A percentile compares a stretch with the other conserved stretches of the same genome.
Evolutionary conservation across 345 rosid genomes (phyloP).

Genomic region (Sonneratia alba): DNA sequence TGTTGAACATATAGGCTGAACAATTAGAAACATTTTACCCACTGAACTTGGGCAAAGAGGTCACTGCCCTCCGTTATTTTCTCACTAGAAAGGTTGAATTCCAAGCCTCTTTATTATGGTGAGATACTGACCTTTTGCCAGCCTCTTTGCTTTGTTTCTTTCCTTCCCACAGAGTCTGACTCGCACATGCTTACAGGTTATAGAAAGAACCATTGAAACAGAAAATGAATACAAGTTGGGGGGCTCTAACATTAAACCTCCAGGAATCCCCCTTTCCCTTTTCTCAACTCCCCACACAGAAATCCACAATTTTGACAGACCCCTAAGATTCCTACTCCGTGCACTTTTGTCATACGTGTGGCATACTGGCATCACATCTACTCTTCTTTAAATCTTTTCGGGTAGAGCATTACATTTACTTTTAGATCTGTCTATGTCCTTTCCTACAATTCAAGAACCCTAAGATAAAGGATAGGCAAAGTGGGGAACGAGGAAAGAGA

Average conservation of each 20-base stretch:
- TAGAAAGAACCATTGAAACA: no score
- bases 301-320: slow-evolving; percentile 1
- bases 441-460: slow-evolving; percentile 8
- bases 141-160: neutral
- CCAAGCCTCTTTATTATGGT: neutral
- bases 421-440: slow-evolving; percentile 15
- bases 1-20: neutral
- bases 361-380: slow-evolving; percentile 3
- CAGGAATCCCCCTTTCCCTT: neutral
- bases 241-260: neutral
- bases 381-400: neutral
- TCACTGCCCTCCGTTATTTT: neutral
- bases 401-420: slow-evolving; percentile 6
- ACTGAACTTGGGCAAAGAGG: neutral
- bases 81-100: neutral
- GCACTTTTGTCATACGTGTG: slow-evolving; percentile 19
- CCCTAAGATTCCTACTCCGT: slow-evolving; percentile 26
- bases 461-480: neutral
- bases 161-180: neutral
- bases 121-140: neutral
- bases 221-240: neutral
- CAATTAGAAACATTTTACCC: neutral
- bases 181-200: no score
- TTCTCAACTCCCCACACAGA: neutral
- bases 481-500: neutral